phyloP scores from a whole-genome alignment of 768 basidiomycete genomes.

The Ramaria sp. region DNA sequence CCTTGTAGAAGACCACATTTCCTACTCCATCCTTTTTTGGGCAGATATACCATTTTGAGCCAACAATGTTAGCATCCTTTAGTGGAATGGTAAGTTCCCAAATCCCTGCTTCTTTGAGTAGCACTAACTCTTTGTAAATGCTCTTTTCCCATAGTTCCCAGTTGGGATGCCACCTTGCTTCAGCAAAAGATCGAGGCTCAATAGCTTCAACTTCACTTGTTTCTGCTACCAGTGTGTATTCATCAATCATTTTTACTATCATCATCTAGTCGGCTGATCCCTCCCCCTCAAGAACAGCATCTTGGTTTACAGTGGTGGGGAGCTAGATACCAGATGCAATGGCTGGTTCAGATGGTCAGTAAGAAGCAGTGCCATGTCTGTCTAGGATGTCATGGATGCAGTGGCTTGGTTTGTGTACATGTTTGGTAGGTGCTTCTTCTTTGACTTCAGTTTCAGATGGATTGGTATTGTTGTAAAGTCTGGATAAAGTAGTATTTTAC shows the following conservation, averaged over 20 bases:
- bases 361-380: too few species aligned
- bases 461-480: too few species aligned
- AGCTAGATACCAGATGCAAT: too few species aligned
- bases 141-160: slow-evolving; percentile 19
- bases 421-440: not conserved
- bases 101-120: slow-evolving; percentile 11
- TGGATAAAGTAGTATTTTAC: too few species aligned
- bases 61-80: slow-evolving; percentile 14
- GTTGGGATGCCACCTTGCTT: slow-evolving; percentile 18
- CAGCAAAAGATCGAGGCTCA: slow-evolving; percentile 6
- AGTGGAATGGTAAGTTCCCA: slow-evolving; percentile 17
- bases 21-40: too few species aligned
- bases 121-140: slow-evolving; percentile 13
- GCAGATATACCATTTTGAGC: slow-evolving; percentile 18
- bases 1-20: too few species aligned
- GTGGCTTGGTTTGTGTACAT: too few species aligned
- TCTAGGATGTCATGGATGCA: not conserved
- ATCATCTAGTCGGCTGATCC: not conserved
- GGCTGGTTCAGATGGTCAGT: too few species aligned
- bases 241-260: not conserved
- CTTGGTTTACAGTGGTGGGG: too few species aligned
- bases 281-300: not conserved
- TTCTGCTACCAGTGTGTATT: slow-evolving; percentile 11
- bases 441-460: not conserved
- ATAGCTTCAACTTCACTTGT: too few species aligned